Evolutionary conservation across 2,329 filamentous ascomycete species (phyloP), one percentile per base, ranked within the genome.

Genomic region (Microsporum canis): DNA sequence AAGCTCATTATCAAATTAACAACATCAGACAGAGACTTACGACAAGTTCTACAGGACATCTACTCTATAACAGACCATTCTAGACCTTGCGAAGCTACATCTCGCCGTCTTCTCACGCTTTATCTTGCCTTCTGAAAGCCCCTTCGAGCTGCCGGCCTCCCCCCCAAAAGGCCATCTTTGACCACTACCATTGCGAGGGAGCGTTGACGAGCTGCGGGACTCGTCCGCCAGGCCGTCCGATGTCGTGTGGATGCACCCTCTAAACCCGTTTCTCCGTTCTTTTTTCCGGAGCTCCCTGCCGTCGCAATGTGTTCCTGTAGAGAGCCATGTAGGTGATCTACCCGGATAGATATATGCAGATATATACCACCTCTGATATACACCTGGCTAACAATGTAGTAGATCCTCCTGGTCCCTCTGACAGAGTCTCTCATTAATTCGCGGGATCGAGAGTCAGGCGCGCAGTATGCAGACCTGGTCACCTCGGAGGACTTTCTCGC

Each of bases 221-320:
- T 14, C 12, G 61, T 69, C 64, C 66, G 63, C 67, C 65, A 71
- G 71, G 70, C 70, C 69, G 69, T 74, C 73, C 73, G 72, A 74
- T 70, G 74, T 68, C 72, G 74, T 75, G 75, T 88, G 87, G 85
- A 96, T 96, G 91, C 91, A 91, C 87, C 90, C 94, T 80, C 83
- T 97, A 86, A 99, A 99, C 79, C 94, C 94, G 75, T 97, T 96
- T 79, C 83, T 99, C 76, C 87, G 89, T 81, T 91, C 92, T 82
- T 97, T 99, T 85, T 96, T 96, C 83, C 91, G 90, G 80, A 97
- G 91, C 84, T 86, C 89, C 75, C 83, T 96, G 73, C 88, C 88
- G 68, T 81, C 88, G 70, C 92, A 97, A 85, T 97, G 94, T 81
- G 84, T 87, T 65, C 91, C 94, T 60, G 83, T 91, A 66, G 88